phyloP scores from a whole-genome alignment of 768 basidiomycete species.

The Kondoa malvinella region DNA sequence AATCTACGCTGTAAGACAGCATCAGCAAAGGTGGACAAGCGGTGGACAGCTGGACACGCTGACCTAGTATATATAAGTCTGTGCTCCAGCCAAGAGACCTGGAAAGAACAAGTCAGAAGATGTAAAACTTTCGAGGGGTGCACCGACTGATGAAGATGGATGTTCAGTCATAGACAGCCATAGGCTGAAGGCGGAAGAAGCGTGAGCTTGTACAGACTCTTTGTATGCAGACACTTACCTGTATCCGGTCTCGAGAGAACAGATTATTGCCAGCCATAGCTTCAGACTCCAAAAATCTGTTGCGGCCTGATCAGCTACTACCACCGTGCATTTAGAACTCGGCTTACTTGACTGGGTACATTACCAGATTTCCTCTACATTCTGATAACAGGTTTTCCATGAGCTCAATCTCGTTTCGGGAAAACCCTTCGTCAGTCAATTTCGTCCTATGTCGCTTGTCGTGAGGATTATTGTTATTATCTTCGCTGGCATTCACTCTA shows the following conservation, averaged over 20 bases:
- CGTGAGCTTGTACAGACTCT: background rate
- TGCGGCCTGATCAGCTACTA: background rate
- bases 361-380: constrained; percentile 55
- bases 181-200: background rate
- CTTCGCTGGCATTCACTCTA: constrained; percentile 2
- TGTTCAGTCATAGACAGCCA: constrained; percentile 3
- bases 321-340: background rate
- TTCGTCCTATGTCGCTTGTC: constrained; percentile 21
- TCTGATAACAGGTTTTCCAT: constrained; percentile 71
- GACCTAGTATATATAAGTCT: too few species aligned
- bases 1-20: too few species aligned
- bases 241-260: background rate
- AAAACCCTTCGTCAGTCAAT: constrained; percentile 48
- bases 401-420: constrained; percentile 64
- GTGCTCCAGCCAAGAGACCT: too few species aligned
- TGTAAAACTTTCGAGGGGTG: background rate
- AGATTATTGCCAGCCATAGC: constrained; percentile 4
- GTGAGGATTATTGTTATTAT: constrained; percentile 14
- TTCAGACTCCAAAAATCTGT: constrained; percentile 9
- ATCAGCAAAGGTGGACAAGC: too few species aligned
- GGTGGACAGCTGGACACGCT: too few species aligned
- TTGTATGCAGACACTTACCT: background rate
- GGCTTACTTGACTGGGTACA: constrained; percentile 3
- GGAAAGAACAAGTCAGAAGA: too few species aligned
- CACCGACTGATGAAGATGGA: background rate